phyloP scores from a whole-genome alignment of 2,329 filamentous ascomycete genomes.

The Aureobasidium sp. region DNA sequence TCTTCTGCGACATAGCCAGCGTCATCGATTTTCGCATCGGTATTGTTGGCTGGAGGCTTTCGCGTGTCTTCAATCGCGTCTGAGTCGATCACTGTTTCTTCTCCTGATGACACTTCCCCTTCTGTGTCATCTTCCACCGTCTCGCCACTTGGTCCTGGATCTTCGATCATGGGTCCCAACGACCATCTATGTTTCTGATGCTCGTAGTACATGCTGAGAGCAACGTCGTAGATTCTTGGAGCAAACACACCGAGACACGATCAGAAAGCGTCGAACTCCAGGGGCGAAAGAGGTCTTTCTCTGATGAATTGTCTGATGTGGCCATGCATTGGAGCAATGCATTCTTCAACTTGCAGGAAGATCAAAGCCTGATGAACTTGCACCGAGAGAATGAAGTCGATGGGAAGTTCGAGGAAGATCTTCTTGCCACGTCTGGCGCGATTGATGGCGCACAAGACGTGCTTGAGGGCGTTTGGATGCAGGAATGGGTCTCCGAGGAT shows the following conservation, averaged over 20 bases:
- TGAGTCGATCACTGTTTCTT: neutral
- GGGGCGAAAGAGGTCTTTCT: neutral
- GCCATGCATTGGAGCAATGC: constrained; percentile 1
- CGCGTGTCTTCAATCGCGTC: neutral
- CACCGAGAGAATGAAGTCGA: neutral
- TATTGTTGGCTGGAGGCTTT: neutral
- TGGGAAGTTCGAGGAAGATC: neutral
- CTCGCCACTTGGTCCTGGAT: neutral
- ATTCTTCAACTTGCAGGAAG: neutral
- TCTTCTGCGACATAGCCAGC: neutral
- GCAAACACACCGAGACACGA: neutral
- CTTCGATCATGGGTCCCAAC: neutral
- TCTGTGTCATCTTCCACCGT: neutral
- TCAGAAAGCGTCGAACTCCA: neutral
- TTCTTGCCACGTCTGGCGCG: neutral
- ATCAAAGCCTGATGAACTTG: neutral
- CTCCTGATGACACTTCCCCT: neutral
- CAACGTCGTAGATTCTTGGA: neutral
- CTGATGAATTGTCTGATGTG: constrained; percentile 9
- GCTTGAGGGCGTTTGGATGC: neutral
- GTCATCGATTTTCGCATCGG: too few relatives aligned
- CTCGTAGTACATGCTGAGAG: neutral
- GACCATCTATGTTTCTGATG: neutral
- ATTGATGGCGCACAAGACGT: constrained; percentile 5
- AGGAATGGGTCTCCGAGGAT: neutral